Base-by-base conservation (phyloP, 1,284 basidiomycete species). In the Malassezia caprae region DNA sequence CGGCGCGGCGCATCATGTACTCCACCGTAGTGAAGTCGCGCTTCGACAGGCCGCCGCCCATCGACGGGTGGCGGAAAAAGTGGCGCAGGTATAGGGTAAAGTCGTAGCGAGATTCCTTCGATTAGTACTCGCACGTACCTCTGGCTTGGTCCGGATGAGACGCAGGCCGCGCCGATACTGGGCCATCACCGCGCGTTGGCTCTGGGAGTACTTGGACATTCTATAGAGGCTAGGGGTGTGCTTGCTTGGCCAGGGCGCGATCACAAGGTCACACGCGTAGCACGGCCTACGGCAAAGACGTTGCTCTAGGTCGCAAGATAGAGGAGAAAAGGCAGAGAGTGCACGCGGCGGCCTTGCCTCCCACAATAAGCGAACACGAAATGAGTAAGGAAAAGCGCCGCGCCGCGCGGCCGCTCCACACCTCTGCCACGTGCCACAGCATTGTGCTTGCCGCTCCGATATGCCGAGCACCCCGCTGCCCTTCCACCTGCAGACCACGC, bases 21-120 rank as follows among this genome's bases (percentile, higher is more conserved):
- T 74, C 72, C 40, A 74, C 64, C 23, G 68, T 68, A 1, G 61
- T 50, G 52, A 74, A 73, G 56, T 74, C 71, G 26, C 66, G 52
- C 39, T 61, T 56, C 8, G 53, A 51, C 3, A 74, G 47, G 7
- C 64, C 66, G 21, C 70, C 70, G 31, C 70, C 70, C 62, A 62
- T 63, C 4, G 58, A 59, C 1, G 72, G 72, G 50, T 68, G 67
- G 24, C 64, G 61, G 48, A 74, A 74, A 42, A 66, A 68, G 56
- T 74, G 69, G 19, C 72, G 70, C 28, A 74, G 54, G 54, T 72
- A 74, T 40, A 72, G 58, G 28, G 60, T 63, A 42, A 74, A 74
- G 52, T 65, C 56, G 28, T 60, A 56, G 40, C 61, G 67, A 24
- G 64, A 52, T 31, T 60, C 56, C 71, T 73, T 58, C 31, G 3